phyloP scores from a whole-genome alignment of 108 stramenopile species.

The Poteriospumella lacustris region DNA sequence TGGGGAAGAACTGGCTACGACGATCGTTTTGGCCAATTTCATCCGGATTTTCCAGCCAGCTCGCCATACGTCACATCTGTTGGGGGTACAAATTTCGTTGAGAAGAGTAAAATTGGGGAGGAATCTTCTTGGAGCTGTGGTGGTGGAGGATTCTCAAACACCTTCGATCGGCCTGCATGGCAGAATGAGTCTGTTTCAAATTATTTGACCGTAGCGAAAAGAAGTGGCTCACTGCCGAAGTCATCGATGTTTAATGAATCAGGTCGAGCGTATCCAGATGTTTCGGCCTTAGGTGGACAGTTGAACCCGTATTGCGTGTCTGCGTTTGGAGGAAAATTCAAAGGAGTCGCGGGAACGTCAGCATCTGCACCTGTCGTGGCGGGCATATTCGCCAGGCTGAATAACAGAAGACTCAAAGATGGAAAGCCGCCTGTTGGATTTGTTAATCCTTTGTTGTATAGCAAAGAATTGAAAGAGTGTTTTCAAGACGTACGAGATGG shows the following conservation, averaged over 20 bases:
- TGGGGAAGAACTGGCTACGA: slow-evolving; percentile 39
- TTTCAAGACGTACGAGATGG: slow-evolving; percentile 46
- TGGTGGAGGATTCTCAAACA: slow-evolving; percentile 46
- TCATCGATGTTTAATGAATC: slow-evolving; percentile 35
- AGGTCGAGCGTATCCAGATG: slow-evolving; percentile 47
- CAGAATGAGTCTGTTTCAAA: slow-evolving; percentile 32
- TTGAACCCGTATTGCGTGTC: slow-evolving; percentile 42
- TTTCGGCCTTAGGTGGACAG: slow-evolving; percentile 40
- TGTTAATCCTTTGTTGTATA: slow-evolving; percentile 45
- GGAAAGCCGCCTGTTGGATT: slow-evolving; percentile 43
- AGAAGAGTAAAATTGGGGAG: slow-evolving; percentile 30
- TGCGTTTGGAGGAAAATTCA: slow-evolving; percentile 27
- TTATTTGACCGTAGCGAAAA: slow-evolving; percentile 30
- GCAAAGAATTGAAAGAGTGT: slow-evolving; percentile 5
- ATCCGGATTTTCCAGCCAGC: slow-evolving; percentile 55
- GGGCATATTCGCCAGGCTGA: slow-evolving; percentile 38
- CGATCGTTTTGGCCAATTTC: not conserved
- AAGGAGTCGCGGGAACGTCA: slow-evolving; percentile 44
- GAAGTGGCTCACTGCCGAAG: slow-evolving; percentile 18
- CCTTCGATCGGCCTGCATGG: slow-evolving; percentile 31
- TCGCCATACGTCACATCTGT: slow-evolving; percentile 59
- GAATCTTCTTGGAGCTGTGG: slow-evolving; percentile 32
- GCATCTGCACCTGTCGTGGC: slow-evolving; percentile 40
- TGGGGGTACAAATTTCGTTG: slow-evolving; percentile 44
- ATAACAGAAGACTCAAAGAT: slow-evolving; percentile 28